A percentile compares a stretch with the other conserved stretches of the same genome.
Evolutionary conservation across 2,329 filamentous ascomycete species (phyloP).

Genomic region (Colletotrichum spaethianum): DNA sequence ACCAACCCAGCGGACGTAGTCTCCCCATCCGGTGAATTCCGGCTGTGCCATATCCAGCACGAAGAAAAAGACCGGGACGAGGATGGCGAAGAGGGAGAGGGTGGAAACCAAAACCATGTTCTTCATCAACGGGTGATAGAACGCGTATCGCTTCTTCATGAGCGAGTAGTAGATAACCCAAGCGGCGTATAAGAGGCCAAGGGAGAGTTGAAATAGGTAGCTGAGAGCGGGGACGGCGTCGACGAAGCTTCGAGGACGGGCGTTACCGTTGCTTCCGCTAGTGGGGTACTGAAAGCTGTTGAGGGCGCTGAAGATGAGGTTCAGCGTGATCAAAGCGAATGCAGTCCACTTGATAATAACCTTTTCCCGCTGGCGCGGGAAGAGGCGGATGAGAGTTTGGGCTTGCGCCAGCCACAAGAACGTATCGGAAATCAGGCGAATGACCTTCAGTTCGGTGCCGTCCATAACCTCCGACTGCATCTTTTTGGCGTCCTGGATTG

Average conservation of each 20-base stretch:
- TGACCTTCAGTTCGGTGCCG: constrained; percentile 88
- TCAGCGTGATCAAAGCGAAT: constrained; percentile 91
- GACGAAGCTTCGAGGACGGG: constrained; percentile 81
- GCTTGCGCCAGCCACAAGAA: constrained; percentile 98
- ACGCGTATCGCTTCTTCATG: constrained; percentile 93
- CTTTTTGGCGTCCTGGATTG: constrained; percentile 83
- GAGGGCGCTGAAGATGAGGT: constrained; percentile 90
- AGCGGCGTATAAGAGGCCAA: constrained; percentile 89
- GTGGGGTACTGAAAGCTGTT: constrained; percentile 82
- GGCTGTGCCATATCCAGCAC: constrained; percentile 90
- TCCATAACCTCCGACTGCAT: constrained; percentile 86
- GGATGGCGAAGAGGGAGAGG: constrained; percentile 83
- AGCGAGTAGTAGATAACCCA: constrained; percentile 95
- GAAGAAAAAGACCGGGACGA: constrained; percentile 94
- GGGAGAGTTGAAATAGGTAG: constrained; percentile 89
- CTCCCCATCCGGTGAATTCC: constrained; percentile 91
- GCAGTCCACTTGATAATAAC: constrained; percentile 99
- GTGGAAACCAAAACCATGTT: constrained; percentile 87
- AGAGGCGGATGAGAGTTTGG: constrained; percentile 94
- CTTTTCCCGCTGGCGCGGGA: constrained; percentile 96
- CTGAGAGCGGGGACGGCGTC: constrained; percentile 92
- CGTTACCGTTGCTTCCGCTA: constrained; percentile 66
- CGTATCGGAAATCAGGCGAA: constrained; percentile 93
- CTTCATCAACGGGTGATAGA: constrained; percentile 91
- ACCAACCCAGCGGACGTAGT: constrained; percentile 97